Conservation (phyloP, 768 basidiomycete species). For the Tulasnella calospora region DNA sequence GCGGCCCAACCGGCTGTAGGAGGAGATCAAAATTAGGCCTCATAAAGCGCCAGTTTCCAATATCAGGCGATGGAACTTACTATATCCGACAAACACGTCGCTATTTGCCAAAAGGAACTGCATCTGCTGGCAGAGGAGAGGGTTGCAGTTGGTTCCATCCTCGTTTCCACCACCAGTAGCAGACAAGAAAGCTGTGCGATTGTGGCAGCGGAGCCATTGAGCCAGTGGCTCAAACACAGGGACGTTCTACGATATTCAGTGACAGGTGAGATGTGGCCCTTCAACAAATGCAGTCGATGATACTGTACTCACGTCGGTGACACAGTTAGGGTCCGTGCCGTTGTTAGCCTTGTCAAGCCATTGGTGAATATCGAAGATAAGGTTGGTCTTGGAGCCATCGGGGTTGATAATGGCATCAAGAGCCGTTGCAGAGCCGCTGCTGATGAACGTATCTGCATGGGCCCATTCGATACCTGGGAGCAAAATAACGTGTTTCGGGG, state of each 20-base stretch:
- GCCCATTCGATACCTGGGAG: conserved; percentile 45
- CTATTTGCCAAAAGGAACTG: conserved; percentile 19
- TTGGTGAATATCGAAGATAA: conserved; percentile 41
- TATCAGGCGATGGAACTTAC: not conserved
- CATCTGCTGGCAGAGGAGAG: conserved; percentile 15
- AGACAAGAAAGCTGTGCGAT: conserved; percentile 18
- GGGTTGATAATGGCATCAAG: conserved; percentile 45
- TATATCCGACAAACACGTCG: conserved; percentile 24
- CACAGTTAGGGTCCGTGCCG: conserved; percentile 44
- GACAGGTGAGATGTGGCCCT: not conserved
- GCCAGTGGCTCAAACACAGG: conserved; percentile 14
- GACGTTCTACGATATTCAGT: not conserved
- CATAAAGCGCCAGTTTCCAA: not conserved
- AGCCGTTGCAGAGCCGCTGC: conserved; percentile 39
- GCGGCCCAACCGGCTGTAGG: conserved; percentile 16
- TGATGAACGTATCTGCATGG: conserved; percentile 40
- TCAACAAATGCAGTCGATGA: not conserved
- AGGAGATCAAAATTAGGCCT: not conserved
- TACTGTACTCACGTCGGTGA: conserved; percentile 34
- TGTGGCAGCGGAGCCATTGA: conserved; percentile 15
- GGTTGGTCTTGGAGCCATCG: conserved; percentile 38
- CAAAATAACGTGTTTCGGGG: conserved; percentile 42
- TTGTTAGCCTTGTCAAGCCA: conserved; percentile 46
- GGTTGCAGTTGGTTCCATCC: conserved; percentile 6
- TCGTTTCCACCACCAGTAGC: conserved; percentile 24